Evolutionary conservation across 2,329 filamentous ascomycete species (phyloP).

Genomic region (Clarireedia hainanense): DNA sequence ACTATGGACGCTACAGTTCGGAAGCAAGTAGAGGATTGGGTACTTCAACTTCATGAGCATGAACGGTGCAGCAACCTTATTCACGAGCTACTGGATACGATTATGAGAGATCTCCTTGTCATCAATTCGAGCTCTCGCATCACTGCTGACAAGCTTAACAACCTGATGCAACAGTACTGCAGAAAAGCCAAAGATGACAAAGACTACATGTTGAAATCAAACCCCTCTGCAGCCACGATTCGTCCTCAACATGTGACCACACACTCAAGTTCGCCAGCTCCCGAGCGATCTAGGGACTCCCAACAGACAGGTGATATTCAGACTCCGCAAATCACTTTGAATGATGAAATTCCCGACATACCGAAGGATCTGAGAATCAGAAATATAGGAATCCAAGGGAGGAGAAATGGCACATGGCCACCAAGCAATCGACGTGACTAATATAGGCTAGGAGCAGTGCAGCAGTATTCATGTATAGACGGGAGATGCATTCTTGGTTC

Average conservation of each 20-base stretch:
- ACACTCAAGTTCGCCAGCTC: too few relatives aligned
- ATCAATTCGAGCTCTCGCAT: slow-evolving; percentile 7
- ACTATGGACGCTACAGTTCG: slow-evolving; percentile 6
- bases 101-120: slow-evolving; percentile 11
- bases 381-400: too few relatives aligned
- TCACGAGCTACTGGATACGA: slow-evolving; percentile 15
- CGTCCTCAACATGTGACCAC: too few relatives aligned
- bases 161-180: not conserved
- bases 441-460: too few relatives aligned
- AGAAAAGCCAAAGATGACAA: slow-evolving; percentile 2
- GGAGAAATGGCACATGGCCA: too few relatives aligned
- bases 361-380: too few relatives aligned
- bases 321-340: too few relatives aligned
- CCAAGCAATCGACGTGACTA: too few relatives aligned
- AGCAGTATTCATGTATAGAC: too few relatives aligned
- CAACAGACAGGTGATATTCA: too few relatives aligned
- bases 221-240: not conserved
- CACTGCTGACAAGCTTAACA: slow-evolving; percentile 1
- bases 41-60: slow-evolving; percentile 7
- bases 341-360: too few relatives aligned
- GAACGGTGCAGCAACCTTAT: slow-evolving; percentile 15
- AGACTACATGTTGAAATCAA: slow-evolving; percentile 13
- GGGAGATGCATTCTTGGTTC: too few relatives aligned
- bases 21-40: slow-evolving; percentile 9
- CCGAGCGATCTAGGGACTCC: not conserved